A percentile compares a stretch with the other conserved stretches of the same genome.
These are phyloP conservation scores for Yamadazyma paraphyllophila DNA, from an alignment of 805 yeast species.

Conservation along the genomic window DNA sequence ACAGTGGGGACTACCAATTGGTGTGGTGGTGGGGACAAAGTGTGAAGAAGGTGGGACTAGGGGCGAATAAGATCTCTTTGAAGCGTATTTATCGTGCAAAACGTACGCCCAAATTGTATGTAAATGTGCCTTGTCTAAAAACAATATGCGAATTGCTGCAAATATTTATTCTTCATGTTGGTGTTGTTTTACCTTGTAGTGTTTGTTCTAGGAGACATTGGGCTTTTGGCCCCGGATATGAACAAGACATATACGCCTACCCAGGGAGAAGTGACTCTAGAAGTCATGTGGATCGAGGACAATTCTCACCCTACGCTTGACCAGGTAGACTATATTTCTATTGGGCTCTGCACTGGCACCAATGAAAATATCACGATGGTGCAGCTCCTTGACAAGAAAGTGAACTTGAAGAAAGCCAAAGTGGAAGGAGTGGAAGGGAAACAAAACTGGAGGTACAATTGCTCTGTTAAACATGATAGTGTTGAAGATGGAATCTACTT, in stretches of 20 bases:
- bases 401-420: neutral
- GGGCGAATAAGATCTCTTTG: neutral
- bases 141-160: slow-evolving; percentile 3
- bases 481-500: slow-evolving; percentile 14
- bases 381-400: neutral
- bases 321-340: slow-evolving; percentile 4
- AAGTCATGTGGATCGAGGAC: slow-evolving; percentile 11
- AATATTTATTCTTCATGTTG: neutral
- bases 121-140: neutral
- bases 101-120: too few species aligned
- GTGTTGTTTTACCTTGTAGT: neutral
- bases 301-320: slow-evolving; percentile 6
- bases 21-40: too few species aligned
- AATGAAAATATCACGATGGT: slow-evolving; percentile 10
- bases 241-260: slow-evolving; percentile 1
- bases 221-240: slow-evolving; percentile 8
- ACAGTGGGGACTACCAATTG: too few species aligned
- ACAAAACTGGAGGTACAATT: slow-evolving; percentile 5
- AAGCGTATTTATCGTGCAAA: neutral
- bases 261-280: slow-evolving; percentile 3
- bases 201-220: slow-evolving; percentile 7
- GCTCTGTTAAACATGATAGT: neutral
- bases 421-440: neutral
- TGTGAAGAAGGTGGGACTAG: too few species aligned
- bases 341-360: slow-evolving; percentile 13